These are phyloP conservation scores for Didymellaceae sp. DNA, from an alignment of 2,329 filamentous ascomycete species.

Conservation along the genomic window DNA sequence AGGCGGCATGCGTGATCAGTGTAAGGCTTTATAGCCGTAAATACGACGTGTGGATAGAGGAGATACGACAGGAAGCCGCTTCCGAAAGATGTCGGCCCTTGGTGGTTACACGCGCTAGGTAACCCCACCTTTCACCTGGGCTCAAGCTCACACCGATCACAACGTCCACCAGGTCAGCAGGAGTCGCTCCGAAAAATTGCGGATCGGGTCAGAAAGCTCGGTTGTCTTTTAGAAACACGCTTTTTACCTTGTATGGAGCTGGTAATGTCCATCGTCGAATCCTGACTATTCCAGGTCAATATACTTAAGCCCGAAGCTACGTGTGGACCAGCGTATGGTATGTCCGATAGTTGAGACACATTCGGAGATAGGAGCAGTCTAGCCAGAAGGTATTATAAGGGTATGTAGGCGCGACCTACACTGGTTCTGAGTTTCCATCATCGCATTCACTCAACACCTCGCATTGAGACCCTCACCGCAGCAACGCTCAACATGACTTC, in stretches of 20 bases:
- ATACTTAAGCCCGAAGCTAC: too few relatives aligned
- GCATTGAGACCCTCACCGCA: too few relatives aligned
- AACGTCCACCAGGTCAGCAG: background rate
- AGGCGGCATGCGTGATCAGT: too few relatives aligned
- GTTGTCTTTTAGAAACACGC: background rate
- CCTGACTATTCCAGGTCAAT: background rate
- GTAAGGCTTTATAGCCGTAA: background rate
- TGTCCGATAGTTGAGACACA: background rate
- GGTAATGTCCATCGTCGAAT: background rate
- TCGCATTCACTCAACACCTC: too few relatives aligned
- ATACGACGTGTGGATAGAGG: background rate
- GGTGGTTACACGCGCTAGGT: too few relatives aligned
- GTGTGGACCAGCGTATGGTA: too few relatives aligned
- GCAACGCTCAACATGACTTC: slow-evolving; percentile 17
- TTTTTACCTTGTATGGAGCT: background rate
- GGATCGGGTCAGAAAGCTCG: slow-evolving; percentile 1
- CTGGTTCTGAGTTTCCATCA: too few relatives aligned
- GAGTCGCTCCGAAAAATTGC: background rate
- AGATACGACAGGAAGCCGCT: background rate
- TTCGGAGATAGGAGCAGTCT: background rate
- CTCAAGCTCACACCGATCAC: background rate
- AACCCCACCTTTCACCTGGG: slow-evolving; percentile 1
- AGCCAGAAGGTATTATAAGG: slow-evolving; percentile 2
- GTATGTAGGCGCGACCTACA: background rate
- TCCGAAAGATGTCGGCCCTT: slow-evolving; percentile 3